Base-by-base conservation (phyloP, 2,329 filamentous ascomycete species). In the Trichoderma sp. region DNA sequence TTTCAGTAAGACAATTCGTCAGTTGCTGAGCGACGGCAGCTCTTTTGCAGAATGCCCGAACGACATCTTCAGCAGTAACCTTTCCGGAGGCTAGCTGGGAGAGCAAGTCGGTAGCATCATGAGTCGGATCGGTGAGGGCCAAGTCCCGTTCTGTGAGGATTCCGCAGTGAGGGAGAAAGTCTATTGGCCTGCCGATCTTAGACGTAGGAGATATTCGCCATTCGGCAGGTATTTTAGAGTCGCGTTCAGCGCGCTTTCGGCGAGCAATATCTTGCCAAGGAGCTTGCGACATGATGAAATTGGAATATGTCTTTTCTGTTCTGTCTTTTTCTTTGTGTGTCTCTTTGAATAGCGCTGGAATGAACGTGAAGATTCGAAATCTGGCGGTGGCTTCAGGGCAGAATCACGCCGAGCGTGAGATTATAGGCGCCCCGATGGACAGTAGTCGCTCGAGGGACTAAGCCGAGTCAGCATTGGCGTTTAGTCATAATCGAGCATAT, bases 21-120 rank as follows among this genome's bases (percentile, higher is more conserved):
- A 63, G 46, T 16, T 63, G 46, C 13, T 63, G 59, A 10, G 46
- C 43, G 32, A 63, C 46, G 21, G 59, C 46, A 32, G 59, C 59
- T 13, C 59, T 46, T 16, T 63, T 63, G 59, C 30, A 63, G 5
- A 63, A 52, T n/a, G 46, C 32, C 16, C 21, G 46, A 37, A 34
- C 43, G n/a, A 63, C 46, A 37, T 63, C 46, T 28, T 63, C 46
- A 63, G 46, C 59, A 5, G 30, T 28, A 2, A 52, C 46, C 16
- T n/a, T 26, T 13, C 59, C 46, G 1, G 30, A 8, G 11, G 16
- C 39, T 1, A 52, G 6, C 16, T 13, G 30, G 1, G 46, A 24
- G 16, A 63, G 30, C 59, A 63, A 37, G 1, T 26, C 30, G 5
- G 43, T 37, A 21, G 59, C 46, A 39, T 63, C 46, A 4, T 21